Evolutionary conservation across 2,329 filamentous ascomycete genomes (phyloP), one percentile per base, ranked within the genome.

Genomic region (Eurotiales sp.): DNA sequence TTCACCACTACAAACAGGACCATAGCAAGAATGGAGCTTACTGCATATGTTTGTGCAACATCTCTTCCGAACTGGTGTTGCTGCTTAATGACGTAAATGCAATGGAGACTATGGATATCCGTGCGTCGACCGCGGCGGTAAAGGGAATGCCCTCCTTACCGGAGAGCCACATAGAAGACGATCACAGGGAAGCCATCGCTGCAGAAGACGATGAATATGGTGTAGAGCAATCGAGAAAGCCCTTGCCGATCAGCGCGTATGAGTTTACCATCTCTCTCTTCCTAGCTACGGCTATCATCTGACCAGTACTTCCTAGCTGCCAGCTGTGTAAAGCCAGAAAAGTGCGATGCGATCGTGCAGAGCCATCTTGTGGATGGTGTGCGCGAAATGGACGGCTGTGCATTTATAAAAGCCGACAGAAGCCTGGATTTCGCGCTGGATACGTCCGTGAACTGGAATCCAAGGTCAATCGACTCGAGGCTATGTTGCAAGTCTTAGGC

Each of bases 351-450:
- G 45, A 47, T 40, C 45, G 45, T 14, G 45, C 22, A 21, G 45
- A 47, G n/a, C 45, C 45, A n/a, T 40, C 45, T 1, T 47, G 45
- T 40, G 45, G 45, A 30, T 47, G 45, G 45, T 47, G 45, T 10
- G 21, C 45, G 32, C 32, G 34, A 14, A 37, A 47, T 47, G 30
- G 45, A 14, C 45, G 45, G 23, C 19, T n/a, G 6, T 47, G 45
- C 17, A 22, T 47, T 1, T 47, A 47, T 17, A 40, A 29, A 30
- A 34, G 25, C 8, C 45, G 45, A 7, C 45, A 47, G 22, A 47
- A 47, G 30, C 45, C 45, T 23, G 45, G 45, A n/a, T 47, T 40
- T n/a, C 45, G 45, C 15, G 22, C 45, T 12, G 45, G 45, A 8
- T 47, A 47, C 40, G 45, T 47, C 34, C 45, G 45, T 12, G 45